phyloP scores from a whole-genome alignment of 106 monocot genomes.

The Allium cepa region DNA sequence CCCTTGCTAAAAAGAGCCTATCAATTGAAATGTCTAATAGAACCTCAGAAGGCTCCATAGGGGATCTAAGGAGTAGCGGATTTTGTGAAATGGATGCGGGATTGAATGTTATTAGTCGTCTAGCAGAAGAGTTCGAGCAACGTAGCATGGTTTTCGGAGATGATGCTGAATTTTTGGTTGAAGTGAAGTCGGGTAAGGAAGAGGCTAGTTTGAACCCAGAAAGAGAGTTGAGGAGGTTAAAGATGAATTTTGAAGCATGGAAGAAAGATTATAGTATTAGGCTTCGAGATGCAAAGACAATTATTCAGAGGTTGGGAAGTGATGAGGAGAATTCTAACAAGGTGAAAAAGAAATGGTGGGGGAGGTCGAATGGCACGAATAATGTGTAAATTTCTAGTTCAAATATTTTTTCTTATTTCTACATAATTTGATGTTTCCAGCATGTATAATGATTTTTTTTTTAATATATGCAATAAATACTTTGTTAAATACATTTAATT shows the following conservation, averaged over 20 bases:
- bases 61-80: constrained; percentile 40
- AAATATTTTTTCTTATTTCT: too few relatives aligned
- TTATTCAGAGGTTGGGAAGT: constrained; percentile 31
- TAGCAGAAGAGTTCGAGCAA: constrained; percentile 80
- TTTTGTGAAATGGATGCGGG: constrained; percentile 32
- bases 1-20: constrained; percentile 76
- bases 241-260: constrained; percentile 71
- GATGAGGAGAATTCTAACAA: constrained; percentile 29
- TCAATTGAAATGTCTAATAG: constrained; percentile 38
- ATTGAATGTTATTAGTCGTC: constrained; percentile 36
- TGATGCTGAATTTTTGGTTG: constrained; percentile 73
- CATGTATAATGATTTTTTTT: too few relatives aligned
- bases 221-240: constrained; percentile 63
- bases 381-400: constrained; percentile 11
- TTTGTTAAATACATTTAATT: too few relatives aligned
- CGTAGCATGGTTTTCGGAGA: constrained; percentile 60
- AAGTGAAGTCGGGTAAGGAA: constrained; percentile 87
- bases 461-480: too few relatives aligned
- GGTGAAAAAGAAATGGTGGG: constrained; percentile 66
- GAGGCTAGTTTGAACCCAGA: constrained; percentile 75
- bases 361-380: constrained; percentile 44
- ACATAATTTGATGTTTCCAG: too few relatives aligned
- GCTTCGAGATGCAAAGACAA: constrained; percentile 52
- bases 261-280: constrained; percentile 68
- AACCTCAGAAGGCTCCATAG: constrained; percentile 46